Evolutionary conservation across 306 rosid species (phyloP), one percentile per base, ranked within the genome.

Genomic region (Cercis canadensis): DNA sequence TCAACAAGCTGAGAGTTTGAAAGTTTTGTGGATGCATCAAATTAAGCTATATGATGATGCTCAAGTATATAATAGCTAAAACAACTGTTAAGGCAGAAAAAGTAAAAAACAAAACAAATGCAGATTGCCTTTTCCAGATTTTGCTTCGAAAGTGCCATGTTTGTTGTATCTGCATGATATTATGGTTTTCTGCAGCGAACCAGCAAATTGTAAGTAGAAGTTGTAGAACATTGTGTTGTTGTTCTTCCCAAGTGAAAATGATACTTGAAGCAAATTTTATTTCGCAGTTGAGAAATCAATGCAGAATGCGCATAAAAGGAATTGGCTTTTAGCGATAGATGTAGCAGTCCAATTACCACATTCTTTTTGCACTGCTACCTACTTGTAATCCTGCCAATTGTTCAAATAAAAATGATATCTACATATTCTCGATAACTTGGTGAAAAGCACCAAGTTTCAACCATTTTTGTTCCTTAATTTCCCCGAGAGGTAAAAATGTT

Each of bases 1-100:
- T 82, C 82, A 50, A 52, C 70, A 80, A 84, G 78, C 67, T 52
- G 80, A 74, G 85, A 81, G 52, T 24, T 61, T 58, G 16, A 11
- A 17, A 44, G 16, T 69, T 78, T 46, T 40, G 31, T 66, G 29
- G 24, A 49, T 66, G 75, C 77, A 11, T 68, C 39, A 43, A 72
- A 69, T 24, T 71, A 57, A 53, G 62, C 33, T 47, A 31, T 83
- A 41, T 64, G 55, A 41, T 64, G 55, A 45, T 78, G 59, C 53
- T 31, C 15, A 57, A 67, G 41, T 72, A 76, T 69, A 73, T 33
- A 37, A 41, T 45, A 61, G 57, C 74, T 37, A 60, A 50, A 43
- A 58, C 18, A 16, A 24, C 41, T 36, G 62, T 73, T 69, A 24
- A 24, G 29, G 1, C 29, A 24, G n/a, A 24, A 1, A 24, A 24